A percentile compares a stretch with the other conserved stretches of the same genome.
Evolutionary conservation across 306 rosid species (phyloP).

Genomic region (cucumber (Cucumis sativus)): Cucumber_9930_V3 NC_026659.2:24362001-24362500

Average conservation of each 20-base stretch:
- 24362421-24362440: background rate
- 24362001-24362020: background rate
- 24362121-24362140: slow-evolving; percentile 67
- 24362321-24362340: background rate
- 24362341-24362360: background rate
- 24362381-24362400: slow-evolving; percentile 14
- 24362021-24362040: background rate
- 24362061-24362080: slow-evolving; percentile 15
- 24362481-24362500: too few species aligned
- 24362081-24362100: slow-evolving; percentile 36
- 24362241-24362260: background rate
- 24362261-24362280: background rate
- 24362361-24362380: background rate
- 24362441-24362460: too few species aligned
- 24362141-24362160: slow-evolving; percentile 62
- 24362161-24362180: slow-evolving; percentile 58
- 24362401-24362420: slow-evolving; percentile 43
- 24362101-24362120: slow-evolving; percentile 65
- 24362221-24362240: slow-evolving; percentile 49
- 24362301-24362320: background rate
- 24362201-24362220: slow-evolving; percentile 76
- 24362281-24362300: too few species aligned
- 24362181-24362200: slow-evolving; percentile 80
- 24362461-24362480: too few species aligned
- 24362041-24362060: background rate